These are phyloP conservation scores for Plenodomus tracheiphilus DNA, from an alignment of 2,329 filamentous ascomycete species.

Conservation along the genomic window DNA sequence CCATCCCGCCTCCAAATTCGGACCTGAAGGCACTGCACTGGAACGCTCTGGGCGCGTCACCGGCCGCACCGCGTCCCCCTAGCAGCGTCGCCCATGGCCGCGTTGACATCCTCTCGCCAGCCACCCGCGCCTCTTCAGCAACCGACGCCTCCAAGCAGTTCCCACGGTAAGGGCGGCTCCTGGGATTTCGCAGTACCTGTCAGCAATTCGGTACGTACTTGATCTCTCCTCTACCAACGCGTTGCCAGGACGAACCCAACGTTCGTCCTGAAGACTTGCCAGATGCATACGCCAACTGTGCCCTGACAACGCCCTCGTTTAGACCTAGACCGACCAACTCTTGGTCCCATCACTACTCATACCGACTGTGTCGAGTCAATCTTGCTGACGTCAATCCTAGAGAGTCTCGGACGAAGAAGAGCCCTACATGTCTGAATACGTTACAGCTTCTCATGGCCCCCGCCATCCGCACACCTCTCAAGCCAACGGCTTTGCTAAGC, in stretches of 20 bases:
- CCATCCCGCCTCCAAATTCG: conserved; percentile 6
- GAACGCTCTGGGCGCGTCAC: conserved; percentile 11
- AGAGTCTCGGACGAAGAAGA: conserved; percentile 36
- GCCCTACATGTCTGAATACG: conserved; percentile 43
- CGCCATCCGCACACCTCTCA: conserved; percentile 42
- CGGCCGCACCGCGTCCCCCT: conserved; percentile 5
- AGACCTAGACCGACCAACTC: neutral
- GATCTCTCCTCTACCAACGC: conserved; percentile 1
- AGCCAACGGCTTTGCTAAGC: conserved; percentile 38
- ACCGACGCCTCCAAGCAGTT: conserved; percentile 46
- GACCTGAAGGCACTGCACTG: neutral
- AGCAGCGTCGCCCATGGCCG: conserved; percentile 34
- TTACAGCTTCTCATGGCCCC: conserved; percentile 26
- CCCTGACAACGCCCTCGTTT: neutral
- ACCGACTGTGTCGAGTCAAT: neutral
- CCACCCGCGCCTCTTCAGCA: conserved; percentile 34
- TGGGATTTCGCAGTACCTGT: conserved; percentile 48
- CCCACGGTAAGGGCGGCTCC: conserved; percentile 41
- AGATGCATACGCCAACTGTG: neutral
- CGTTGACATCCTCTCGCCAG: conserved; percentile 36
- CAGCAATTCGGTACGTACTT: conserved; percentile 39
- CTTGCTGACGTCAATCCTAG: conserved; percentile 31
- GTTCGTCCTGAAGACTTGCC: neutral
- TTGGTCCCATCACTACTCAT: neutral
- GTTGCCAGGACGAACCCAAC: conserved; percentile 14